These are phyloP conservation scores for Alternaria gaisen DNA, from an alignment of 2,329 filamentous ascomycete species.

Conservation along the genomic window DNA sequence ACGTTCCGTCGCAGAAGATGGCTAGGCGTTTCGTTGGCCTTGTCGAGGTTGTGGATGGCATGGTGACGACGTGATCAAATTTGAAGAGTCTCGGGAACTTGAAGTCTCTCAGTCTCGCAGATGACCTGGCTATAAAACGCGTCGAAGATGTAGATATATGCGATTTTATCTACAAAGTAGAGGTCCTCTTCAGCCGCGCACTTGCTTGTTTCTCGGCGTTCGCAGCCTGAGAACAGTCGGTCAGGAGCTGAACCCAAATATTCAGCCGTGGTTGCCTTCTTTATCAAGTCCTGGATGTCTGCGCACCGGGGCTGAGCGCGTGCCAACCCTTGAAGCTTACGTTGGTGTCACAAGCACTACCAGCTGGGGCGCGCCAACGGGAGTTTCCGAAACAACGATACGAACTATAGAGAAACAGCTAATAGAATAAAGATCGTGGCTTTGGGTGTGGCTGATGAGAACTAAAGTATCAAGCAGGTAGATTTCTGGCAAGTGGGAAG, in stretches of 20 bases:
- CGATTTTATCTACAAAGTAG: not conserved
- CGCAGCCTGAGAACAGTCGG: not conserved
- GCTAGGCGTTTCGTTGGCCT: constrained; percentile 37
- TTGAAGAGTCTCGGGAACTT: not conserved
- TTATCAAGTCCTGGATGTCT: constrained; percentile 9
- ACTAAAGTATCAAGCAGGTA: not conserved
- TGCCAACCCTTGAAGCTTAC: constrained; percentile 11
- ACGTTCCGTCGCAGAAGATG: constrained; percentile 49
- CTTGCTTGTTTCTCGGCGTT: constrained; percentile 2
- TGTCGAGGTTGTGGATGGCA: constrained; percentile 16
- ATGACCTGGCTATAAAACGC: not conserved
- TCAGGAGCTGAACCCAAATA: not conserved
- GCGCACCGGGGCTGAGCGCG: constrained; percentile 18
- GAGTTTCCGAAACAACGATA: not conserved
- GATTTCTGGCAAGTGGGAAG: not conserved
- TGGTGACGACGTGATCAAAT: not conserved
- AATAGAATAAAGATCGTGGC: not conserved
- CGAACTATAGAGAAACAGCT: not conserved
- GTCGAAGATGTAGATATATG: not conserved
- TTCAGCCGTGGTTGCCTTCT: constrained; percentile 17
- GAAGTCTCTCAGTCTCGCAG: not conserved
- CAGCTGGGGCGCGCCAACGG: not conserved
- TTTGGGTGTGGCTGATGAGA: not conserved
- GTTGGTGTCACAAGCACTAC: constrained; percentile 18
- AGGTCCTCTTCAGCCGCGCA: not conserved